Percentiles rank a stretch among this genome's conserved stretches.
These are phyloP conservation scores for Metschnikowia anglica DNA, from an alignment of 805 yeast species.

Conservation along the genomic window DNA sequence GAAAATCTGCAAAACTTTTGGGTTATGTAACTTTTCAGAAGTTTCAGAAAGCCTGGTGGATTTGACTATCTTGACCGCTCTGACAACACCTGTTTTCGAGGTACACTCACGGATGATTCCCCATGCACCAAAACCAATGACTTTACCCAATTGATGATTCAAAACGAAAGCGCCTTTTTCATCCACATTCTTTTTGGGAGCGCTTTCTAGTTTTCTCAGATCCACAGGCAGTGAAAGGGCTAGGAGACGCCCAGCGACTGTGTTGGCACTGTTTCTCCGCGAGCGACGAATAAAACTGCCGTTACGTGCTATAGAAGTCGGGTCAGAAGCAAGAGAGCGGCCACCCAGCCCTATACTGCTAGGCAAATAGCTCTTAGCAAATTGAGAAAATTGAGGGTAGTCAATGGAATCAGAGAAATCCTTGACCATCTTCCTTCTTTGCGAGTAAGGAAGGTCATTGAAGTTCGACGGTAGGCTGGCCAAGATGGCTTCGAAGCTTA, in stretches of 20 bases:
- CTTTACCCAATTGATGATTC: constrained; percentile 64
- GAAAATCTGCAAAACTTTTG: constrained; percentile 55
- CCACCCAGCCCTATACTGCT: constrained; percentile 26
- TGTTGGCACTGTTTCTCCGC: constrained; percentile 33
- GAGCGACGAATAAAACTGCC: constrained; percentile 34
- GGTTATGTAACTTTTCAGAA: constrained; percentile 35
- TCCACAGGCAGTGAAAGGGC: constrained; percentile 40
- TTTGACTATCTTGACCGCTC: constrained; percentile 64
- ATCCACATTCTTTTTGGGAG: constrained; percentile 44
- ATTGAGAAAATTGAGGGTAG: constrained; percentile 43
- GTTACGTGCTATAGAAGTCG: constrained; percentile 18
- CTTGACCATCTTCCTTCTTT: constrained; percentile 48
- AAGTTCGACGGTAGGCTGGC: constrained; percentile 44
- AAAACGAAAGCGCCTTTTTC: constrained; percentile 69
- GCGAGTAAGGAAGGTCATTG: constrained; percentile 58
- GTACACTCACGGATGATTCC: constrained; percentile 76
- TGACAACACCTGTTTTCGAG: constrained; percentile 30
- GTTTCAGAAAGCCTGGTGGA: constrained; percentile 25
- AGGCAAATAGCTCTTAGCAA: constrained; percentile 36
- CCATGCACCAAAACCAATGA: constrained; percentile 89
- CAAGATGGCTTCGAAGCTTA: constrained; percentile 42
- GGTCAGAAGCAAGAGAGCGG: constrained; percentile 20
- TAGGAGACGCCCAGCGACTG: constrained; percentile 42
- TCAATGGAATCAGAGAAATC: constrained; percentile 41
- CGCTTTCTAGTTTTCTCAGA: constrained; percentile 27